Base-by-base conservation (phyloP, 2,329 filamentous ascomycete genomes). In the Sporothrix sp. region DNA sequence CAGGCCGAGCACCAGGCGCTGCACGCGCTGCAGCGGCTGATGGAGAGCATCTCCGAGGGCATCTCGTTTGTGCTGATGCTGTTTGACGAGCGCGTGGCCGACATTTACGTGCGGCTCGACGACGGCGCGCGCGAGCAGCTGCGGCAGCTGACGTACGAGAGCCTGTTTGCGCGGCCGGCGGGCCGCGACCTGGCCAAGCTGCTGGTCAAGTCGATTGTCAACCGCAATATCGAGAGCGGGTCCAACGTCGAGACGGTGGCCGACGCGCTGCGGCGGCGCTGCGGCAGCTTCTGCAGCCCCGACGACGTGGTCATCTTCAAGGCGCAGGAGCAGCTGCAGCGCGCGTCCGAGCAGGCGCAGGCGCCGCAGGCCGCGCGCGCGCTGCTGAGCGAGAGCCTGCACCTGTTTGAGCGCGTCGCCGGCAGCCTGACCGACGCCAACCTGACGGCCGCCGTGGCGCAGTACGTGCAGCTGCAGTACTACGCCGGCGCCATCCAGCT, bases 301-400 rank as follows among this genome's bases (percentile, higher is more conserved):
- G 91, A 98, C 57, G 93, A 98, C 69, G 93, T 97, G 2, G 82
- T 97, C 57, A 91, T 96, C 58, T 98, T 98, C 81, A 97, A 95
- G 68, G 93, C 93, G 0, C 91, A 97, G 64, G 93, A 98, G 66
- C 86, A 91, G 60, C 72, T 97, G 48, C 94, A 95, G 72, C 80
- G 87, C 58, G 91, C 91, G 1, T 82, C 83, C 2, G 90, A 96
- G 64, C 80, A 86, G 43, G 80, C 82, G 9, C 71, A 76, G 4
- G 87, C 89, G 61, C 81, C 81, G 4, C 91, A 90, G 58, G 74
- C 81, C 48, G 87, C 85, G 6, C 81, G 90, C 30, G 82, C 82
- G 39, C 71, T 95, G 32, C 75, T 98, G 20, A 90, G 90, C 58
- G 91, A 97, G 65, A 96, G 90, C 66, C 68, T 96, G 59, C 80